Conservation (phyloP, 768 basidiomycete species). For the Ramaria sp. region DNA sequence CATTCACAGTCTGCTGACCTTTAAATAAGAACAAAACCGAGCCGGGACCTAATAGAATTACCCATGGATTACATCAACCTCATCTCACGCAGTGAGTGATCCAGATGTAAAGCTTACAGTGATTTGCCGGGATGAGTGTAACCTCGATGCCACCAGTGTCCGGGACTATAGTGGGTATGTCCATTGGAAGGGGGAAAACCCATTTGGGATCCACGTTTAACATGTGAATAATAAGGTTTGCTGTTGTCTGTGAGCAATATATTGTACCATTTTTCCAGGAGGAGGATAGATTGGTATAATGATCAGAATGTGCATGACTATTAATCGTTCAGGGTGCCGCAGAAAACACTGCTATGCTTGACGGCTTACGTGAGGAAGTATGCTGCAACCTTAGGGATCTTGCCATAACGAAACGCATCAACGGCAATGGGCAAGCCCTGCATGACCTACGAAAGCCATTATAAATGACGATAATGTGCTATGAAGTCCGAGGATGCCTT, state of each 20-base stretch:
- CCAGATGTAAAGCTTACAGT: slow-evolving; percentile 41
- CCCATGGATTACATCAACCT: not conserved
- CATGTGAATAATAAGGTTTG: slow-evolving; percentile 86
- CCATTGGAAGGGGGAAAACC: slow-evolving; percentile 81
- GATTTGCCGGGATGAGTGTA: slow-evolving; percentile 95
- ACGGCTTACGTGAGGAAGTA: slow-evolving; percentile 78
- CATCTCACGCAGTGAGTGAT: not conserved
- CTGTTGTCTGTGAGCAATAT: slow-evolving; percentile 92
- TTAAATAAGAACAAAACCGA: slow-evolving; percentile 92
- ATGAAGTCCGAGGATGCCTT: slow-evolving; percentile 38
- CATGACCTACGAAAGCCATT: slow-evolving; percentile 27
- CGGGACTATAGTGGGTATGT: slow-evolving; percentile 64
- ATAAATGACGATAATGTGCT: not conserved
- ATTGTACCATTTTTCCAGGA: slow-evolving; percentile 89
- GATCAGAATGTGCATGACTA: slow-evolving; percentile 95
- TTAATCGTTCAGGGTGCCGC: not conserved
- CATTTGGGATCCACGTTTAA: slow-evolving; percentile 81
- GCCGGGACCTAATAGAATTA: slow-evolving; percentile 48
- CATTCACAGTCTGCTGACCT: slow-evolving; percentile 79
- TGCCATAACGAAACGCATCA: slow-evolving; percentile 92
- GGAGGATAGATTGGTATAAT: slow-evolving; percentile 85
- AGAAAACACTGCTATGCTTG: slow-evolving; percentile 2
- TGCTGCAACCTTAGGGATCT: slow-evolving; percentile 78
- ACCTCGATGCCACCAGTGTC: slow-evolving; percentile 79
- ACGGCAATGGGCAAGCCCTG: slow-evolving; percentile 98